Percentiles rank a stretch among this genome's conserved stretches.
phyloP scores from a whole-genome alignment of 2,329 filamentous ascomycete genomes.

The Colletotrichum simmondsii region DNA sequence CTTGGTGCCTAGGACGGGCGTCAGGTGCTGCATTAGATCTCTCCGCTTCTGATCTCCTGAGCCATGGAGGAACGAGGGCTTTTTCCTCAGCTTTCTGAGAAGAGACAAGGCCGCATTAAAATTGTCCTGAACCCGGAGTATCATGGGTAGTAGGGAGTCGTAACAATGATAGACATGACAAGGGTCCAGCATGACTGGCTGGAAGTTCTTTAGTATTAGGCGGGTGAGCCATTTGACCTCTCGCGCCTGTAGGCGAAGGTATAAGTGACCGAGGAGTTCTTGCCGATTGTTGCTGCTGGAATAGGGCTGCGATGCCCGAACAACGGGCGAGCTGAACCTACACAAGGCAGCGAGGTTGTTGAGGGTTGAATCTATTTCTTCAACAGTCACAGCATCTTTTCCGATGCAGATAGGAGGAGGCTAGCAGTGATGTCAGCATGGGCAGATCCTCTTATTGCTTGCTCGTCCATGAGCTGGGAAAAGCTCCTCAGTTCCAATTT shows the following conservation, averaged over 20 bases:
- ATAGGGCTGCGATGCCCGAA: slow-evolving; percentile 54
- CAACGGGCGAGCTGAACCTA: slow-evolving; percentile 75
- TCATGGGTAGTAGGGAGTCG: slow-evolving; percentile 75
- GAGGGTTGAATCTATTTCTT: slow-evolving; percentile 77
- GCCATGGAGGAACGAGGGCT: slow-evolving; percentile 39
- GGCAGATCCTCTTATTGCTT: background rate
- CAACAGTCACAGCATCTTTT: slow-evolving; percentile 66
- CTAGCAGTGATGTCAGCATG: slow-evolving; percentile 42
- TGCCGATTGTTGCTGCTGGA: slow-evolving; percentile 47
- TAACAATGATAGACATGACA: slow-evolving; percentile 66
- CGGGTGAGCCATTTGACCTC: slow-evolving; percentile 92
- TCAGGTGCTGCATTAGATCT: slow-evolving; percentile 50
- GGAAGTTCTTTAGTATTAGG: slow-evolving; percentile 80
- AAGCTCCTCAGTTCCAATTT: slow-evolving; percentile 29
- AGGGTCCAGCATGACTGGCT: slow-evolving; percentile 72
- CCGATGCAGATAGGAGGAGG: slow-evolving; percentile 53
- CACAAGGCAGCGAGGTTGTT: slow-evolving; percentile 74
- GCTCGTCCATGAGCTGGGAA: slow-evolving; percentile 37
- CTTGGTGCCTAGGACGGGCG: slow-evolving; percentile 69
- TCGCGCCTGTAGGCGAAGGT: slow-evolving; percentile 68
- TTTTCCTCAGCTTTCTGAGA: slow-evolving; percentile 52
- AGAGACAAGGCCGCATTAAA: slow-evolving; percentile 70
- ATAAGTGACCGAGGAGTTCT: slow-evolving; percentile 63
- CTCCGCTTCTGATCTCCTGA: slow-evolving; percentile 29
- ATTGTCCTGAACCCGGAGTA: slow-evolving; percentile 77